Base-by-base conservation (phyloP, 306 rosid species). In the Quercus alba region DNA sequence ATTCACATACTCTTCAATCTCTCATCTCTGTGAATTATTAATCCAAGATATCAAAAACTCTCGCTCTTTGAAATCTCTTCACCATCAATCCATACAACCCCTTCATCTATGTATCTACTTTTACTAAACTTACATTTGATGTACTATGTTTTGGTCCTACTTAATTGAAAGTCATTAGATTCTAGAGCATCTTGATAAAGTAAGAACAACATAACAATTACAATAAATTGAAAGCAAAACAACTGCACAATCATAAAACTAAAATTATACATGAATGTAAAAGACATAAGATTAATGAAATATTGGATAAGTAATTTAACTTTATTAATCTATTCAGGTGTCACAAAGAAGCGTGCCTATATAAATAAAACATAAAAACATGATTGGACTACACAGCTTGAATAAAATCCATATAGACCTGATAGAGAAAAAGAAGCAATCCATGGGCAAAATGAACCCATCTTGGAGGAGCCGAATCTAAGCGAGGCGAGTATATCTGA, bases 361-460 rank as follows among this genome's bases (percentile, higher is more conserved):
- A 28, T 5, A 28, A 11, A 76, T 28, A 76, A 19, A 19, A 33
- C 38, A 68, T 1, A 46, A 68, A 46, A 35, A 68, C 3, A 33
- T 7, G 6, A 38, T n/a, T 18, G 38, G 21, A 71, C 46, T 4
- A 56, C 55, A 78, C 20, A 8, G 81, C 74, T 55, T 68, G 28
- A 51, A 70, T 5, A 68, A 55, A 74, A 31, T 19, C 78, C 54
- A 26, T 69, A 63, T 80, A 81, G 73, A 96, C 98, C 98, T 96
- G 99, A 83, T 96, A 96, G 74, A 96, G 77, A 87, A 96, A 96
- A 73, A 96, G 92, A 74, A 96, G 97, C 72, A 96, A 81, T 15
- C 97, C 99, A 84, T 96, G 99, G 9, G 97, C 89, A 73, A 96
- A 82, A 88, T 91, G 85, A 83, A 93, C 97, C 98, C 99, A 96